These are phyloP conservation scores for Clavispora carvajalis DNA, from an alignment of 805 yeast genomes.

Conservation along the genomic window DNA sequence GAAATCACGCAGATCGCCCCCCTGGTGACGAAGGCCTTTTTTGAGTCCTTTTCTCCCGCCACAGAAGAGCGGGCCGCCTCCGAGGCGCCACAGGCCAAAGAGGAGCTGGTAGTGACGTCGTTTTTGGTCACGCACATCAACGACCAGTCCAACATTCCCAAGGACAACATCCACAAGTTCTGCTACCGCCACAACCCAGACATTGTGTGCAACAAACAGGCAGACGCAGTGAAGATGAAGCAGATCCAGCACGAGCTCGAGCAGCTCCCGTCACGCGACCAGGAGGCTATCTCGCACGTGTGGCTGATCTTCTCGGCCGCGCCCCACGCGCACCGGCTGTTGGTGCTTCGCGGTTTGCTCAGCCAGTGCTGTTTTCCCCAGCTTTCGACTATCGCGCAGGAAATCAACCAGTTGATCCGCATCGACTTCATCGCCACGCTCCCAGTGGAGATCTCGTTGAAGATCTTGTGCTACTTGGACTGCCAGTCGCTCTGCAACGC, in stretches of 20 bases:
- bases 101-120: slow-evolving; percentile 34
- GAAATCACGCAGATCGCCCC: not conserved
- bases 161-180: slow-evolving; percentile 57
- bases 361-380: slow-evolving; percentile 95
- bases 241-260: slow-evolving; percentile 56
- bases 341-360: slow-evolving; percentile 77
- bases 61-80: not conserved
- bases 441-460: slow-evolving; percentile 81
- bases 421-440: slow-evolving; percentile 83
- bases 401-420: slow-evolving; percentile 71
- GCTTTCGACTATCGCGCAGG: slow-evolving; percentile 76
- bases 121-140: slow-evolving; percentile 36
- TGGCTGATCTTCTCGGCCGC: slow-evolving; percentile 83
- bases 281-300: slow-evolving; percentile 71
- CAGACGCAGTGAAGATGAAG: slow-evolving; percentile 60
- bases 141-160: slow-evolving; percentile 39
- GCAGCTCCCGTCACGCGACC: slow-evolving; percentile 61
- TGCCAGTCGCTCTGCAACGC: slow-evolving; percentile 92
- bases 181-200: slow-evolving; percentile 96
- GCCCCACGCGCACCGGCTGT: slow-evolving; percentile 57
- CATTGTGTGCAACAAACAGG: slow-evolving; percentile 61
- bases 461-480: slow-evolving; percentile 82
- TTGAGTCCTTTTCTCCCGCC: not conserved
- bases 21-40: not conserved
- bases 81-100: slow-evolving; percentile 1